Evolutionary conservation across 768 basidiomycete species (phyloP), one percentile per base, ranked within the genome.

Genomic region (Termitomyces titanicus): DNA sequence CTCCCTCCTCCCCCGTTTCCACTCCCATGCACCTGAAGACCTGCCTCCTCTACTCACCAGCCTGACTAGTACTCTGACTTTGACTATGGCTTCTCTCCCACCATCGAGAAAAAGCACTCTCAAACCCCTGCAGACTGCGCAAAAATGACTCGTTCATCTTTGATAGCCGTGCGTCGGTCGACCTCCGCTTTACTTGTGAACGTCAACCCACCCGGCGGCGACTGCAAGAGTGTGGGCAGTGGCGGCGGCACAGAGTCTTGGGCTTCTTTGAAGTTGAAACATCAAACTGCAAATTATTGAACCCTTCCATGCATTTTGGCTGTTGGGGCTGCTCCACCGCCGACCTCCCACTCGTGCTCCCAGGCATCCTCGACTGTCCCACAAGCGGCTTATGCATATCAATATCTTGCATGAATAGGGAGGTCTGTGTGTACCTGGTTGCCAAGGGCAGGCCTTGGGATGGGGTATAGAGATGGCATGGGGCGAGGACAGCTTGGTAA

Each of bases 351-450:
- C 47, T 27, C 22, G 22, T 33, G 34, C 47, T 48, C 18, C 44
- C 53, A 29, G n/a, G n/a, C n/a, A 54, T 45, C 55, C 67, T 72
- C 51, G 55, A 62, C 27, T 75, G 67, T 25, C 80, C 77, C 12
- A 73, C 73, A 51, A 92, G 72, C 3, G 89, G 88, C 63, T 83
- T 85, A 24, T 86, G 77, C 24, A 80, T 72, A 61, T 89, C 89
- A 47, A 89, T 89, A 45, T 90, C 86, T 63, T 86, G 84, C 39
- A 92, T 85, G 61, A 91, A 92, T 12, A 79, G 74, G 5, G 88
- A 89, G 27, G 58, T 91, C 86, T 6, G 81, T 80, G 43, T 73
- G 71, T 1, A 72, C 69, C 49, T 76, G 43, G 1, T 29, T 51
- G 0, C 34, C n/a, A 2, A 55, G 47, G 22, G 8, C 27, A 13